Conservation (phyloP, 345 rosid species). For the Citrus glauca region DNA sequence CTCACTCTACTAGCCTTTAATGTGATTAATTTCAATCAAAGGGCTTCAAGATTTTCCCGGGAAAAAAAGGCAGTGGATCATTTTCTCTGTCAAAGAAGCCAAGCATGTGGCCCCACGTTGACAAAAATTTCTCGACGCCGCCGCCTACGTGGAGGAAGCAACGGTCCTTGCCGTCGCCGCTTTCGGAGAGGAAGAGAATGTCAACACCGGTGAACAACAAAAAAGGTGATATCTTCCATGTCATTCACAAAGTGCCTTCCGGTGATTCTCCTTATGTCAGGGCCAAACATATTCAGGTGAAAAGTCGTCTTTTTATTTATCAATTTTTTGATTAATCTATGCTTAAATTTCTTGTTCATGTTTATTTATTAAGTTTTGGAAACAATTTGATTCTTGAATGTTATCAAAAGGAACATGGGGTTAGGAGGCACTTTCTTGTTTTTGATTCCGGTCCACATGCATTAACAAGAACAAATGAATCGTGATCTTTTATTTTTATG, state of each 20-base stretch:
- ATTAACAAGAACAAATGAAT: not conserved
- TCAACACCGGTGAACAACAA: conserved; percentile 24
- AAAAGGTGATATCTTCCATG: conserved; percentile 48
- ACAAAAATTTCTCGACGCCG: conserved; percentile 12
- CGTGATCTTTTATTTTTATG: not conserved
- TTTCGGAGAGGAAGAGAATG: conserved; percentile 15
- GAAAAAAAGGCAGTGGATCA: not conserved
- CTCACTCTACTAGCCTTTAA: not conserved
- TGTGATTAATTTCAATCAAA: not conserved
- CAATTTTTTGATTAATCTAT: not conserved
- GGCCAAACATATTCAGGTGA: conserved; percentile 82
- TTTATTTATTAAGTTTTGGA: not conserved
- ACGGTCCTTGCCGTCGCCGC: not conserved
- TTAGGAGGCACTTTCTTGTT: not conserved
- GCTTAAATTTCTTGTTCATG: not conserved
- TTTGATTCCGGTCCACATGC: not conserved
- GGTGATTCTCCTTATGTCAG: conserved; percentile 81
- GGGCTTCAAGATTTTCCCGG: not conserved
- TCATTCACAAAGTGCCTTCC: conserved; percentile 68
- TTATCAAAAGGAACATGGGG: not conserved
- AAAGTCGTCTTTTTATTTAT: not conserved
- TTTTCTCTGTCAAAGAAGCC: conserved; percentile 6
- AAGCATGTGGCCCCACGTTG: conserved; percentile 4
- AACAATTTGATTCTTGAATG: not conserved
- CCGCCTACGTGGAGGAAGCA: conserved; percentile 14